These are phyloP conservation scores for Aureobasidium leucospermi DNA, from an alignment of 2,329 filamentous ascomycete species.

Conservation along the genomic window DNA sequence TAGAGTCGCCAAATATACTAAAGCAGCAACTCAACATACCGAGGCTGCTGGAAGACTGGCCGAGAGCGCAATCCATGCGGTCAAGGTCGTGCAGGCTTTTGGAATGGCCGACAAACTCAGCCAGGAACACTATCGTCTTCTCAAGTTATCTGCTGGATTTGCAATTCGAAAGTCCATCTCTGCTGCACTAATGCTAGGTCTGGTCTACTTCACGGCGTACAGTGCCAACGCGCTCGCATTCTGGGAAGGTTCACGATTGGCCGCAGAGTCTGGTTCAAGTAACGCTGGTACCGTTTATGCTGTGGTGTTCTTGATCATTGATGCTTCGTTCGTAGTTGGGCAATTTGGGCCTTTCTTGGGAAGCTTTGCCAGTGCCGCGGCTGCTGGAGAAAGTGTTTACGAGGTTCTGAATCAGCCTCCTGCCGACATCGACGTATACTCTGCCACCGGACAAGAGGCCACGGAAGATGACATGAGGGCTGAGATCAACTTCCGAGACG, in stretches of 20 bases:
- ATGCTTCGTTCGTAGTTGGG: conserved; percentile 57
- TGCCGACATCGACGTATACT: conserved; percentile 33
- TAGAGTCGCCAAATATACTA: conserved; percentile 33
- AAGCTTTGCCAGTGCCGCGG: conserved; percentile 46
- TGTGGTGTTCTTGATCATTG: conserved; percentile 57
- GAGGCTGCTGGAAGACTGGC: conserved; percentile 38
- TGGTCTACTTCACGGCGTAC: conserved; percentile 39
- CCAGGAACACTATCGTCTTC: conserved; percentile 29
- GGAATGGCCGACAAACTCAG: conserved; percentile 35
- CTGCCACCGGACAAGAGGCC: conserved; percentile 20
- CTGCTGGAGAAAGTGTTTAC: conserved; percentile 41
- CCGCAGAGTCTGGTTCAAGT: conserved; percentile 22
- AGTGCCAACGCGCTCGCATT: conserved; percentile 41
- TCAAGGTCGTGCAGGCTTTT: conserved; percentile 44
- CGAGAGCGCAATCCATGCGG: conserved; percentile 39
- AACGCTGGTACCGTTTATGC: conserved; percentile 51
- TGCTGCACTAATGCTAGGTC: conserved; percentile 35
- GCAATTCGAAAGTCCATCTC: conserved; percentile 35
- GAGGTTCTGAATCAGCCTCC: conserved; percentile 36
- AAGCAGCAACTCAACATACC: conserved; percentile 30
- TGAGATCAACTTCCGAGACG: conserved; percentile 30
- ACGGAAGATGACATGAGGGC: conserved; percentile 15
- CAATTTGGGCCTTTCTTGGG: conserved; percentile 57
- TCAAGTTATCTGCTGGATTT: conserved; percentile 29
- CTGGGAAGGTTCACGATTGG: conserved; percentile 34